phyloP scores from a whole-genome alignment of 192 early-diverging fungal genomes.

The Hyaloraphidium curvatum region DNA sequence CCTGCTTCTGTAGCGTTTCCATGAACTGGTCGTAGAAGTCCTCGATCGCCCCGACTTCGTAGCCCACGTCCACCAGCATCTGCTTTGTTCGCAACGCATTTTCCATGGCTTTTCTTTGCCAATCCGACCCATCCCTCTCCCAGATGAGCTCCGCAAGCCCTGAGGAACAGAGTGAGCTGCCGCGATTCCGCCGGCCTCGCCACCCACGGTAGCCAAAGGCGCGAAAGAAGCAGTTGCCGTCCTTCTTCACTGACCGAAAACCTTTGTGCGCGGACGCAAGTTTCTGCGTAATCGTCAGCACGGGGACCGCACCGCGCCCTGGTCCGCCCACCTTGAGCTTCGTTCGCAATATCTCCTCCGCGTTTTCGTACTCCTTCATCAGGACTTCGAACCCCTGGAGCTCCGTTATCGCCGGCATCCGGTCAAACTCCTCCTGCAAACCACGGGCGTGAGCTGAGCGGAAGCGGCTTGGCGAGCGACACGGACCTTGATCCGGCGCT shows the following conservation, averaged over 20 bases:
- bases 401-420: not conserved
- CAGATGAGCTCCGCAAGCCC: constrained; percentile 1
- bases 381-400: not conserved
- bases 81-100: not conserved
- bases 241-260: not conserved
- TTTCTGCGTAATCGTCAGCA: not conserved
- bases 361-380: not conserved
- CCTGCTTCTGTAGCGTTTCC: not conserved
- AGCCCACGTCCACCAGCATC: not conserved
- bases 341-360: not conserved
- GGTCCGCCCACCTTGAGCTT: not conserved
- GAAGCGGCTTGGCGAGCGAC: not conserved
- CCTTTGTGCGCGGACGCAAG: not conserved
- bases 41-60: not conserved
- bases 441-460: not conserved
- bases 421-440: not conserved
- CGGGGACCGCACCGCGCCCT: not conserved
- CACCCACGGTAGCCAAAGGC: constrained; percentile 2
- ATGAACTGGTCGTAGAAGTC: constrained; percentile 1
- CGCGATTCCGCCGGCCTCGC: too few relatives aligned
- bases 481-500: not conserved
- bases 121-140: not conserved
- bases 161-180: not conserved
- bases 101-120: not conserved
- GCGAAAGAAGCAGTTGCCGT: constrained; percentile 1